These are phyloP conservation scores for Argentina anserina DNA, from an alignment of 306 rosid genomes.

Conservation along the genomic window DNA sequence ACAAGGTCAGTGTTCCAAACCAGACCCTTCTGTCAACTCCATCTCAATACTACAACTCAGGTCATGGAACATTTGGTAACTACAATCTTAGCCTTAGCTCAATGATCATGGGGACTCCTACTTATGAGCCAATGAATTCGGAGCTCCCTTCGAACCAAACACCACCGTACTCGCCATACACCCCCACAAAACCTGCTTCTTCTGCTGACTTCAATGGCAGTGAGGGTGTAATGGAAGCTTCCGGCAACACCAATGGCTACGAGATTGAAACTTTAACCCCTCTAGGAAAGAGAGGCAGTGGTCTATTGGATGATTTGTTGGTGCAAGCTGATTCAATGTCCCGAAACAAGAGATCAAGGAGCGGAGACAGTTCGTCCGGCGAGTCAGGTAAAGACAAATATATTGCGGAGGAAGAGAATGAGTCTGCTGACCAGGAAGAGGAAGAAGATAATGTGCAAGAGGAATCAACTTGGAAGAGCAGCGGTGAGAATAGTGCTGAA, in stretches of 20 bases:
- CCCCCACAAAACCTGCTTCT: slow-evolving; percentile 41
- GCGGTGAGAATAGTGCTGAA: slow-evolving; percentile 19
- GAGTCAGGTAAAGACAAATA: slow-evolving; percentile 35
- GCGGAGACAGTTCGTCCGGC: slow-evolving; percentile 13
- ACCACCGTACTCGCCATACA: slow-evolving; percentile 20
- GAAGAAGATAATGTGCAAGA: slow-evolving; percentile 19
- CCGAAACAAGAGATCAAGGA: slow-evolving; percentile 29
- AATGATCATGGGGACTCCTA: slow-evolving; percentile 20
- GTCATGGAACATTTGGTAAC: slow-evolving; percentile 10
- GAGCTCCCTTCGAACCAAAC: slow-evolving; percentile 66
- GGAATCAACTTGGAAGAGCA: slow-evolving; percentile 30
- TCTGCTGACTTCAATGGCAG: slow-evolving; percentile 32
- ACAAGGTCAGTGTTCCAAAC: slow-evolving; percentile 25
- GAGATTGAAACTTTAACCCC: slow-evolving; percentile 19
- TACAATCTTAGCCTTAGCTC: slow-evolving; percentile 24
- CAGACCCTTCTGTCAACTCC: slow-evolving; percentile 9
- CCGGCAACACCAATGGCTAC: slow-evolving; percentile 23
- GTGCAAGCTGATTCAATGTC: slow-evolving; percentile 37
- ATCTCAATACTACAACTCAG: slow-evolving; percentile 11
- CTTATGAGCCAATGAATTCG: slow-evolving; percentile 25
- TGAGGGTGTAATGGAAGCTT: slow-evolving; percentile 34
- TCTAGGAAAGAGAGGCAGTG: slow-evolving; percentile 35
- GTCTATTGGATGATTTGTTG: slow-evolving; percentile 57
- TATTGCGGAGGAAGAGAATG: slow-evolving; percentile 9
- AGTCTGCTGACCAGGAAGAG: background rate